Conservation (phyloP, 2,329 filamentous ascomycete genomes). For the Fusarium setosum region DNA sequence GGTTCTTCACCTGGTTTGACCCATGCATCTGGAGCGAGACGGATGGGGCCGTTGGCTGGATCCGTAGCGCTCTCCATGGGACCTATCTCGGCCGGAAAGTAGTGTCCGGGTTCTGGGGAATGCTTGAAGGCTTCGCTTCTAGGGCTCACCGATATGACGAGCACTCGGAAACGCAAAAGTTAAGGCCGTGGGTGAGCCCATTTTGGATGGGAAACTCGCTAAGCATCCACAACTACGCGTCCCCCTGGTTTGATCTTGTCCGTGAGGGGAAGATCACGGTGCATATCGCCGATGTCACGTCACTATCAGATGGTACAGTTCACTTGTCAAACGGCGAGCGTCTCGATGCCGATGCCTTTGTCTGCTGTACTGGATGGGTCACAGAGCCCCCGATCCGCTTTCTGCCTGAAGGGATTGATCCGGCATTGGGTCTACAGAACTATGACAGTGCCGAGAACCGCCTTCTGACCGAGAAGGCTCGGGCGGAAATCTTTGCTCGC, state of each 20-base stretch:
- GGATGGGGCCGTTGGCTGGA: background rate
- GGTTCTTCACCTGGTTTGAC: background rate
- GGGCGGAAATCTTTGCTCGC: too few species aligned
- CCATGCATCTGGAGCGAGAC: background rate
- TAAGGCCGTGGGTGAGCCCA: background rate
- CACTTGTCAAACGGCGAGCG: background rate
- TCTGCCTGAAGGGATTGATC: background rate
- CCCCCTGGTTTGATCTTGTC: background rate
- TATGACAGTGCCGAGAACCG: background rate
- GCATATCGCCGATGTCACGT: background rate
- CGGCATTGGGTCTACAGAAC: background rate
- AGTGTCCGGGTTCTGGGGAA: background rate
- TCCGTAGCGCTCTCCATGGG: background rate
- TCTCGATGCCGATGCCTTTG: background rate
- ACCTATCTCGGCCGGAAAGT: background rate
- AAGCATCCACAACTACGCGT: background rate
- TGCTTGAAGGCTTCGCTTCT: background rate
- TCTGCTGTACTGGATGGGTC: background rate
- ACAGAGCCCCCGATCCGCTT: background rate
- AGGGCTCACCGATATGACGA: background rate
- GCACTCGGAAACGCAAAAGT: background rate
- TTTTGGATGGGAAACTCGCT: background rate
- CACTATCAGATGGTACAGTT: background rate
- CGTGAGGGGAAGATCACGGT: background rate
- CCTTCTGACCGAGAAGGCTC: too few species aligned